Evolutionary conservation across 495 filamentous ascomycete species (phyloP).

Genomic region (Penicillium paxilli): DNA sequence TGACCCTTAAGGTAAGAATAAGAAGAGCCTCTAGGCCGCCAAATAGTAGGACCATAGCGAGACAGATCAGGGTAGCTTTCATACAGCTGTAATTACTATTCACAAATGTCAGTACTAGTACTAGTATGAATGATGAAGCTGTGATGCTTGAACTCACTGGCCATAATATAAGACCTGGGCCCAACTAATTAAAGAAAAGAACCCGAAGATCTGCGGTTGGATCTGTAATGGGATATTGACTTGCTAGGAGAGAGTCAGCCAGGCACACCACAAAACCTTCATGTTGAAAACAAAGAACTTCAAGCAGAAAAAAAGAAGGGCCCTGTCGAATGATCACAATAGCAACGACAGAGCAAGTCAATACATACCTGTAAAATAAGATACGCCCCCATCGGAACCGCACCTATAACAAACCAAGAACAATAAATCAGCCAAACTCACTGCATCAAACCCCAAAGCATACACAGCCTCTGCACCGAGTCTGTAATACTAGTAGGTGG

Average conservation of each 20-base stretch:
- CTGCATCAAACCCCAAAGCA: too few species aligned
- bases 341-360: not conserved
- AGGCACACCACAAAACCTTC: too few species aligned
- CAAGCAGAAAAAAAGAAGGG: not conserved
- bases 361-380: constrained; percentile 47
- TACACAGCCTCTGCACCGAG: not conserved
- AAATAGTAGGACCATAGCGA: constrained; percentile 45
- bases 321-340: too few species aligned
- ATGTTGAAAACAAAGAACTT: not conserved
- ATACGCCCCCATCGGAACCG: constrained; percentile 56
- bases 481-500: not conserved
- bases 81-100: constrained; percentile 50
- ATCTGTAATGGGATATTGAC: constrained; percentile 76
- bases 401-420: constrained; percentile 28
- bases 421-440: not conserved
- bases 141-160: constrained; percentile 40
- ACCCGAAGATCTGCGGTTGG: constrained; percentile 70
- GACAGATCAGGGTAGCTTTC: constrained; percentile 48
- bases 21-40: constrained; percentile 61
- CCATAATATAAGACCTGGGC: constrained; percentile 64
- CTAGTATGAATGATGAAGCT: not conserved
- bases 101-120: too few species aligned
- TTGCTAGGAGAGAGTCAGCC: constrained; percentile 48
- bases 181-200: constrained; percentile 66
- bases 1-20: constrained; percentile 62